Conservation (phyloP, 306 rosid species). For the Vachellia collinsii region DNA sequence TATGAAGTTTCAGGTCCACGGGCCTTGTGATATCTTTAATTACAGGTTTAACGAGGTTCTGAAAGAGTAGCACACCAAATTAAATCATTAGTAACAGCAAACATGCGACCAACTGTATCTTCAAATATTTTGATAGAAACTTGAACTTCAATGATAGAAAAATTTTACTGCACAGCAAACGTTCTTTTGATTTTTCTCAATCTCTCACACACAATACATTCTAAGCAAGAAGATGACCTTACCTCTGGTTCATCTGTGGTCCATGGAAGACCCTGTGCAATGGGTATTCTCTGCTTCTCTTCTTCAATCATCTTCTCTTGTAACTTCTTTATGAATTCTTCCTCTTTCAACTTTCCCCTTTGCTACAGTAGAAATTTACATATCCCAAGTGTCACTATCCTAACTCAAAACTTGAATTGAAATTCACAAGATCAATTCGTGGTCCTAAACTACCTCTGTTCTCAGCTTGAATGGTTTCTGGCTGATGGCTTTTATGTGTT, state of each 20-base stretch:
- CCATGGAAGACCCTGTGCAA: constrained; percentile 98
- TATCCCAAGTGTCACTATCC: constrained; percentile 30
- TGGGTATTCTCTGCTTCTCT: constrained; percentile 75
- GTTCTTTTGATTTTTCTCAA: no score
- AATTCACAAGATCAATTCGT: neutral
- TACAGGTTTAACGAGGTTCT: constrained; percentile 77
- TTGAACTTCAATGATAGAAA: neutral
- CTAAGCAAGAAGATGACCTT: constrained; percentile 12
- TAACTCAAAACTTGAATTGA: constrained; percentile 2
- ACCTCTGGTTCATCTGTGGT: constrained; percentile 99
- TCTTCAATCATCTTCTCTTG: constrained; percentile 72
- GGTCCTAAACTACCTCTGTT: constrained; percentile 66
- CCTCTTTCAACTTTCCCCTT: constrained; percentile 87
- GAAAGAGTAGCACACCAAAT: constrained; percentile 38
- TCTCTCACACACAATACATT: no score
- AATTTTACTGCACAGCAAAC: no score
- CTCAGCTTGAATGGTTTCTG: constrained; percentile 88
- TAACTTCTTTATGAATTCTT: constrained; percentile 75
- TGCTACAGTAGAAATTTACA: constrained; percentile 51
- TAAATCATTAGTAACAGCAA: constrained; percentile 24
- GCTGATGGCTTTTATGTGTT: constrained; percentile 64
- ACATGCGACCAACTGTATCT: neutral
- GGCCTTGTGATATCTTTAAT: constrained; percentile 83
- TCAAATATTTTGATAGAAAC: neutral
- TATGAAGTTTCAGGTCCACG: constrained; percentile 64